Base-by-base conservation (phyloP, 768 basidiomycete genomes). In the Rhodotorula taiwanensis region DNA sequence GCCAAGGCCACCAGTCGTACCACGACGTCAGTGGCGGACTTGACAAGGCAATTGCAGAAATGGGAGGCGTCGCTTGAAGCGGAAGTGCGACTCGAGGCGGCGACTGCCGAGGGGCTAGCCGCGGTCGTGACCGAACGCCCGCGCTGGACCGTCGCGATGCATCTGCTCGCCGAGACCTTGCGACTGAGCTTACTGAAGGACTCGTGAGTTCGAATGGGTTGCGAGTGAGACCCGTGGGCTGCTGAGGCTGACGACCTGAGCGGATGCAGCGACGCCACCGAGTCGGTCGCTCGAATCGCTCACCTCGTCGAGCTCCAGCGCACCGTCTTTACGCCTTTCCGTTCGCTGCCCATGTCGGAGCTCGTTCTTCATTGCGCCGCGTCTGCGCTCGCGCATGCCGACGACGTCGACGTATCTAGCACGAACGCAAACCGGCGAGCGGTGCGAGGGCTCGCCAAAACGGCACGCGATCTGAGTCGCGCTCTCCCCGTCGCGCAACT, bases 121-220 rank as follows among this genome's bases (percentile, higher is more conserved):
- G 66, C 60, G 21, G 18, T 31, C 33, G 8, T 63, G 1, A 51
- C 41, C 8, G 58, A 67, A 44, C 31, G 61, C 25, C 52, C 59
- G 50, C 34, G 58, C 36, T 55, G 58, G 58, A 48, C 45, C 2
- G 55, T 67, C 41, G 66, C 62, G 58, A 52, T 67, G 66, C 58
- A 60, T 13, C 27, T 67, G 28, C 21, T 63, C 6, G 39, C 42
- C 0, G 54, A 44, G 21, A 31, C 55, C 7, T 28, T 67, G 16
- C 53, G 56, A 23, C 54, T 56, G 31, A 55, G 47, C 41, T 36
- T 67, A 8, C 43, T 18, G 14, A 61, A 61, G 13, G 58, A 67
- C n/a, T 10, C 47, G 66, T 66, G 51, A 27, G 64, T 48, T n/a
- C n/a, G n/a, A n/a, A n/a, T n/a, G n/a, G n/a, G n/a, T n/a, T n/a